These are phyloP conservation scores for Akebia trifoliata DNA, from an alignment of 164 flowering plant species.

Conservation along the genomic window DNA sequence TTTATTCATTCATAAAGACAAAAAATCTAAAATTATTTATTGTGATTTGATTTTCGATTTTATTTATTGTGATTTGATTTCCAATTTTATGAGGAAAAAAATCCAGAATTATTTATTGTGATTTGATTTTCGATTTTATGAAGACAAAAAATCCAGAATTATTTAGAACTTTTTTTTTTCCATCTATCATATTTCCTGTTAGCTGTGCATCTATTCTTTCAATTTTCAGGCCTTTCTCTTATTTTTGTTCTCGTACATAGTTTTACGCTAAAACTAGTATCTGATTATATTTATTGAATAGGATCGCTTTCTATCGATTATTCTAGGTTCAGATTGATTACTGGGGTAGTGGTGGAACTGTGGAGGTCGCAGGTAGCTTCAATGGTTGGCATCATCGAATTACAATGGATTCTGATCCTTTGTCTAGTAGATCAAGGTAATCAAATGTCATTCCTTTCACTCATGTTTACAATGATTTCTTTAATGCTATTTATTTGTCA, in stretches of 20 bases:
- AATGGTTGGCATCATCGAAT: slow-evolving; percentile 81
- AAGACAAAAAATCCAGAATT: too few relatives aligned
- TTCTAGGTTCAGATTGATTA: slow-evolving; percentile 64
- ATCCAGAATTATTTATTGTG: too few relatives aligned
- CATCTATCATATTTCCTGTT: not conserved
- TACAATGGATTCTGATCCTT: slow-evolving; percentile 52
- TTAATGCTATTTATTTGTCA: not conserved
- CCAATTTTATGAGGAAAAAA: too few relatives aligned
- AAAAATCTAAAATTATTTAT: too few relatives aligned
- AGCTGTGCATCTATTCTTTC: too few relatives aligned
- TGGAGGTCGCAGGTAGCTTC: slow-evolving; percentile 87
- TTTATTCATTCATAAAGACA: too few relatives aligned
- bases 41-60: too few relatives aligned
- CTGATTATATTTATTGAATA: not conserved
- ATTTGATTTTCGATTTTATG: too few relatives aligned
- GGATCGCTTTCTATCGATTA: slow-evolving; percentile 3
- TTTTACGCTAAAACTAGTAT: too few relatives aligned
- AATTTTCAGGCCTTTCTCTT: not conserved
- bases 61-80: too few relatives aligned
- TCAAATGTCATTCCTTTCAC: not conserved
- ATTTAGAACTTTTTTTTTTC: too few relatives aligned
- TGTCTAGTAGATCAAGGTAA: slow-evolving; percentile 51
- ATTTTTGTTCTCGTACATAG: too few relatives aligned
- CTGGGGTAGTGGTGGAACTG: slow-evolving; percentile 52
- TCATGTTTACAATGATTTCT: not conserved